Evolutionary conservation across 225 moss, liverwort and hornwort species (phyloP).

Genomic region (Marchantia polymorpha): DNA sequence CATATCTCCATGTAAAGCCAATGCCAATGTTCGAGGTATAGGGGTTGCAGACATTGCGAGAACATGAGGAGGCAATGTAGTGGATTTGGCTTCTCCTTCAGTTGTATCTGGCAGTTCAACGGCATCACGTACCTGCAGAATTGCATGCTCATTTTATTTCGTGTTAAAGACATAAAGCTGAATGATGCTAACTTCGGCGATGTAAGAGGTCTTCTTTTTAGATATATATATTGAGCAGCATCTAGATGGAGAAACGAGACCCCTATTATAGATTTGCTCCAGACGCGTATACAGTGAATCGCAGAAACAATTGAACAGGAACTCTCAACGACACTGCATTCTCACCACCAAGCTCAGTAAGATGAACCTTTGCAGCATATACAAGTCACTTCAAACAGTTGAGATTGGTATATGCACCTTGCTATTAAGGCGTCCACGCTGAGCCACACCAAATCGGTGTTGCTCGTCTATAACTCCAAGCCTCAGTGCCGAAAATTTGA

Average conservation of each 20-base stretch:
- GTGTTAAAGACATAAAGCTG: no score
- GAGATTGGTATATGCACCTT: slow-evolving; percentile 43
- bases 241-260: no score
- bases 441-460: slow-evolving; percentile 94
- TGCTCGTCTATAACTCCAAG: slow-evolving; percentile 99
- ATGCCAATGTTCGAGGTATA: slow-evolving; percentile 86
- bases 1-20: slow-evolving; percentile 99
- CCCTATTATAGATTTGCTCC: no score
- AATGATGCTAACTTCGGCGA: no score
- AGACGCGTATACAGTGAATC: no score
- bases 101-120: slow-evolving; percentile 31
- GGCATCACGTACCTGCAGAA: slow-evolving; percentile 59
- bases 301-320: no score
- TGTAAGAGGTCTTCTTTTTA: no score
- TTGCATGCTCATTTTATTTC: no score
- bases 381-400: neutral
- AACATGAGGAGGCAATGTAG: slow-evolving; percentile 61
- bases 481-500: slow-evolving; percentile 79
- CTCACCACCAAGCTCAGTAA: neutral
- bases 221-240: no score
- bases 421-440: slow-evolving; percentile 81
- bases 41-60: slow-evolving; percentile 99
- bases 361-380: neutral
- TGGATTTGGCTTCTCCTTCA: slow-evolving; percentile 26
- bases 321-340: no score